Conservation (phyloP, 305 asterid genomes). For the Solanum aculeatissimum region DNA sequence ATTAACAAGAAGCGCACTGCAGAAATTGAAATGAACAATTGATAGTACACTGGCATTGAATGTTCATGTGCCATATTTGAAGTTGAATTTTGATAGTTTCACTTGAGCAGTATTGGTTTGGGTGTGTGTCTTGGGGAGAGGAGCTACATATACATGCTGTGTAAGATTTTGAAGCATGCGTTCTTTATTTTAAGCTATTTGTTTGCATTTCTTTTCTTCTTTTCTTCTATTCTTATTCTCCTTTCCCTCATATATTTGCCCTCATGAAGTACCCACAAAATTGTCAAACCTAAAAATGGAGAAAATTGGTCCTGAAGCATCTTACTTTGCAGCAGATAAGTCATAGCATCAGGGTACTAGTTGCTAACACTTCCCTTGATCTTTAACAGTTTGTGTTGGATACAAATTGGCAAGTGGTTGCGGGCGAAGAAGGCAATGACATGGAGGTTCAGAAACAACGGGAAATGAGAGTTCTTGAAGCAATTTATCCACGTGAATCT, state of each 20-base stretch:
- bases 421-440: slow-evolving; percentile 79
- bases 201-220: background rate
- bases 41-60: background rate
- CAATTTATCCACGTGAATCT: slow-evolving; percentile 82
- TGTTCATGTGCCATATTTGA: background rate
- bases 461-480: slow-evolving; percentile 72
- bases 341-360: background rate
- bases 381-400: slow-evolving; percentile 42
- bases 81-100: background rate
- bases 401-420: slow-evolving; percentile 49
- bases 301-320: background rate
- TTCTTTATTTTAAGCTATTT: background rate
- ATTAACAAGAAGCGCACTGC: background rate
- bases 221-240: background rate
- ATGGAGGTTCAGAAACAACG: slow-evolving; percentile 45
- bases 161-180: background rate
- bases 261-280: background rate
- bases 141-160: background rate
- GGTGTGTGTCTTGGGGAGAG: background rate
- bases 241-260: background rate
- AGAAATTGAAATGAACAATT: background rate
- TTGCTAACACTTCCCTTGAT: background rate
- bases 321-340: background rate
- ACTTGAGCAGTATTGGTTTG: background rate
- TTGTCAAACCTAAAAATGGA: background rate